Base-by-base conservation (phyloP, 345 rosid species). In the Euphorbia peplus region DNA sequence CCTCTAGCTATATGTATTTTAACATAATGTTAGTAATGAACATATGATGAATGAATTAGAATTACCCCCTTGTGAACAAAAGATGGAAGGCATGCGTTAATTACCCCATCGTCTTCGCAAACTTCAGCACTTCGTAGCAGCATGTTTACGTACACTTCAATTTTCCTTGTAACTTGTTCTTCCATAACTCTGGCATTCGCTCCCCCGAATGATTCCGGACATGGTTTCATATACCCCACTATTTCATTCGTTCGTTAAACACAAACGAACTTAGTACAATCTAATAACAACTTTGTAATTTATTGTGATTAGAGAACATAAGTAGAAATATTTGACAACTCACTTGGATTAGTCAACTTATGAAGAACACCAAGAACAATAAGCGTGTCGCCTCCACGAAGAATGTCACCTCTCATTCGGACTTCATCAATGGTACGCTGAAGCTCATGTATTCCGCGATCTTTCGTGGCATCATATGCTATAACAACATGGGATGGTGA, bases 401-500 rank as follows among this genome's bases (percentile, higher is more conserved):
- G 83, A 70, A 87, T 81, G 77, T 82, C 86, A 12, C 88, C 86
- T 24, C 85, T 68, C 22, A 65, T 0, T 66, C 72, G 68, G 4
- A 83, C 53, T 22, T 48, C 55, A 21, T 73, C 60, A 9, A 87
- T 50, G 26, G 81, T 76, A 37, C 66, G 68, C 57, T 54, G 65
- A 18, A 87, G 76, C 75, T 83, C 85, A 5, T 80, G 69, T 26
- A 76, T 81, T 11, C 71, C 78, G 41, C 75, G 76, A 1, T 75
- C 89, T 71, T 81, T 85, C 4, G 85, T 87, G 0, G 88, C 92
- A 66, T 87, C 92, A 21, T 76, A 87, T 1, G 80, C 85, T 3
- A 83, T 68, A 57, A 87, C 77, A 26, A 85, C 80, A 72, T 73
- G 47, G 28, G 83, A 80, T 0, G 75, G 77, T 9, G 81, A 42